Base-by-base conservation (phyloP, 352 stramenopile genomes). In the Globisporangium cylindrosporum region DNA sequence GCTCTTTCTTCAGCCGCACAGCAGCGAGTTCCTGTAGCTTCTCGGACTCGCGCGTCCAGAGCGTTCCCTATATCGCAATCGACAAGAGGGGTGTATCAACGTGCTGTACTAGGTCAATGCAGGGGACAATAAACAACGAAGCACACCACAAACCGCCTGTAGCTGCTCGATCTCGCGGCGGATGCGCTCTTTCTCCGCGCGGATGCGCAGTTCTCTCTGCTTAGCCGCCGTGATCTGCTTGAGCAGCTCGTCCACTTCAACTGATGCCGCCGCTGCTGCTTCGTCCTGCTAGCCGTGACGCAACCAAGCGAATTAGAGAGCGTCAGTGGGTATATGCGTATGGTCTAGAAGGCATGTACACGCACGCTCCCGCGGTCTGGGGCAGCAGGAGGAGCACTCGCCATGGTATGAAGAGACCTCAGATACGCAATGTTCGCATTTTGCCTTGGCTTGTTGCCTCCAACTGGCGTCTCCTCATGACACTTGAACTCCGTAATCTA, bases 101-200 rank as follows among this genome's bases (percentile, higher is more conserved):
- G 18, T n/a, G 0, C 15, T 49, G 18, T 32, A 32, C 29, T 32
- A 32, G 29, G 34, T 24, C 43, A 68, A 34, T 15, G 54, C 25
- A 7, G 53, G 14, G 36, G 27, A 1, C 51, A 58, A 8, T n/a
- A 14, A n/a, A 15, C 46, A 10, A 38, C 22, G 0, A 34, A 1
- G 5, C 56, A 41, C 56, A 15, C 12, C 8, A 49, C 73, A 5
- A 53, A 90, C 84, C 34, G 70, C 77, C 9, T 79, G 74, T 24
- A 89, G 59, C 38, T 82, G 66, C 55, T 76, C 72, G 8, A 91
- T 73, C 46, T 89, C 82, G 57, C 71, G 69, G 24, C 82, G 82
- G 49, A 92, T 73, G 41, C 79, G 82, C 72, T 88, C 82, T 64
- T 90, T 91, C 76, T 92, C 84, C 14, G 70, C 80, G 20, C 76